Evolutionary conservation across 495 filamentous ascomycete species (phyloP).

Genomic region (Penicillium samsonianum): DNA sequence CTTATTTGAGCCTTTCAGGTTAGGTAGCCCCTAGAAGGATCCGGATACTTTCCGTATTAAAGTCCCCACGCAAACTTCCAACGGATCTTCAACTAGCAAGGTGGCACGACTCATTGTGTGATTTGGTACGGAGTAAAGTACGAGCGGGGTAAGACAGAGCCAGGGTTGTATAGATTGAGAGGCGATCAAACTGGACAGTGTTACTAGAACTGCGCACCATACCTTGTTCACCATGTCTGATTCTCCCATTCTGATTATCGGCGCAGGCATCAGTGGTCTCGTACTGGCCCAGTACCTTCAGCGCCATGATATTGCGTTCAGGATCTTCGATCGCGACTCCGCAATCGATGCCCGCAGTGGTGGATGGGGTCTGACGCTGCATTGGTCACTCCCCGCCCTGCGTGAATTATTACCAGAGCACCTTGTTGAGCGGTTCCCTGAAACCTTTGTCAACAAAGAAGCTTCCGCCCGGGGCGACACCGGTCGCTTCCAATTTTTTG

Average conservation of each 20-base stretch:
- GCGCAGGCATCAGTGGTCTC: constrained; percentile 61
- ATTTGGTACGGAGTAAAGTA: no score
- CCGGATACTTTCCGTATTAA: no score
- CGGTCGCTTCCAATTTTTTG: constrained; percentile 56
- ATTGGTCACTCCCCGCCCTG: constrained; percentile 56
- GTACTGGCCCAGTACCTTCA: constrained; percentile 60
- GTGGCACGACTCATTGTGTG: no score
- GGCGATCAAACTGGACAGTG: no score
- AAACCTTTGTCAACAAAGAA: constrained; percentile 52
- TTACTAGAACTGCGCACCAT: no score
- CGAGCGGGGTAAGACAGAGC: no score
- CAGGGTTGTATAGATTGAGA: no score
- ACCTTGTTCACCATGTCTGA: constrained; percentile 18
- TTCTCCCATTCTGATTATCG: constrained; percentile 53
- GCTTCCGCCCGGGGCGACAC: constrained; percentile 43
- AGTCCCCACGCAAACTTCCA: no score
- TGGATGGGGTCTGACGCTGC: constrained; percentile 63
- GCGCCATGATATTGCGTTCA: constrained; percentile 44
- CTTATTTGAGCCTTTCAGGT: no score
- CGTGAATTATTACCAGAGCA: constrained; percentile 50
- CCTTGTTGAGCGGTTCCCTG: constrained; percentile 48
- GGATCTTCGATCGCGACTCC: constrained; percentile 58
- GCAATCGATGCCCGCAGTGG: constrained; percentile 42
- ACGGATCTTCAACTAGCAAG: no score
- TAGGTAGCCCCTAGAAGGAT: no score